Conservation (phyloP, 805 yeast species). For the Saccharomycopsis sp. region DNA sequence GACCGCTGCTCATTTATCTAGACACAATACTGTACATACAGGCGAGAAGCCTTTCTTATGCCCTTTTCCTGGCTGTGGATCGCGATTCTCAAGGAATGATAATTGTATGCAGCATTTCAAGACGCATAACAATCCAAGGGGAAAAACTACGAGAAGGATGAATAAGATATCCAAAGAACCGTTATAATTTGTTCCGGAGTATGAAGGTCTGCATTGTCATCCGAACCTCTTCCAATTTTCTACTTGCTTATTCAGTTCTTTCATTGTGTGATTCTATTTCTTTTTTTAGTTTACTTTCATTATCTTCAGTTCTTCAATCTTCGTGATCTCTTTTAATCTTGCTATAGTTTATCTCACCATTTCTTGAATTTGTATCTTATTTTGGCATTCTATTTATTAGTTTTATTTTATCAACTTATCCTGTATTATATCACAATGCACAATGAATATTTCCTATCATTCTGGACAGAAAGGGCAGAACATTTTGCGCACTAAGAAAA, state of each 20-base stretch:
- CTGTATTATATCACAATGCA: too few relatives aligned
- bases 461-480: neutral
- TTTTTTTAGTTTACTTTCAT: neutral
- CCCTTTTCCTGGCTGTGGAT: conserved; percentile 21
- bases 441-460: too few relatives aligned
- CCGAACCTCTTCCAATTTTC: too few relatives aligned
- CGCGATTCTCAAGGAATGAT: conserved; percentile 19
- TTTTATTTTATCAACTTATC: too few relatives aligned
- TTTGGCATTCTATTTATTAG: neutral
- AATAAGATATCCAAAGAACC: neutral
- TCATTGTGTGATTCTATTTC: too few relatives aligned
- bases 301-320: neutral
- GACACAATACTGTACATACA: conserved; percentile 18
- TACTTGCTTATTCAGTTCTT: too few relatives aligned
- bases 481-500: neutral
- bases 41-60: conserved; percentile 20
- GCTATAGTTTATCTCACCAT: neutral
- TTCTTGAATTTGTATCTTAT: neutral
- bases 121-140: conserved; percentile 20
- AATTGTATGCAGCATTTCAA: conserved; percentile 21
- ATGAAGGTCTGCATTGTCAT: too few relatives aligned
- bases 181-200: too few relatives aligned
- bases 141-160: conserved; percentile 20
- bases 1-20: conserved; percentile 19
- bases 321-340: neutral